A percentile compares a stretch with the other conserved stretches of the same genome.
Conservation (phyloP, 495 filamentous ascomycete species). For the Aspergillus egyptiacus region DNA sequence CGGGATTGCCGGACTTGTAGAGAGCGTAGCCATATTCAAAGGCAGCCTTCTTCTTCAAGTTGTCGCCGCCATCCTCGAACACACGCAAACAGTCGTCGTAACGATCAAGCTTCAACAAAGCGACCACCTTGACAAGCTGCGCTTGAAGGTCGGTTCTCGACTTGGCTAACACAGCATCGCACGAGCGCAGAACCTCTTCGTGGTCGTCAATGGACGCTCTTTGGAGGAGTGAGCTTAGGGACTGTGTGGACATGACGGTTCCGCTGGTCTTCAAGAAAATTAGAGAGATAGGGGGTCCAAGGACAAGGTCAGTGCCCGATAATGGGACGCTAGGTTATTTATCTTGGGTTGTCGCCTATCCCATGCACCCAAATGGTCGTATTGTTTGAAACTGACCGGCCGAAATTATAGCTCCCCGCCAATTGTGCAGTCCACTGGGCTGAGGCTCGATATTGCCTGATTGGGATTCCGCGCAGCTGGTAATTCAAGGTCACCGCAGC, state of each 20-base stretch:
- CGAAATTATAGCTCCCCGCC: neutral
- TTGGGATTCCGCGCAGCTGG: constrained; percentile 19
- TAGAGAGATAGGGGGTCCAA: neutral
- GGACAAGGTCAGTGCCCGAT: neutral
- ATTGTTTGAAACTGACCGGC: neutral
- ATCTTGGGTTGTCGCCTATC: neutral
- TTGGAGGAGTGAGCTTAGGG: constrained; percentile 52
- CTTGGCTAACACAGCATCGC: constrained; percentile 61
- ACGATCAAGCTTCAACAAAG: constrained; percentile 87
- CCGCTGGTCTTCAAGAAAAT: neutral
- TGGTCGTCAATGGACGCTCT: constrained; percentile 65
- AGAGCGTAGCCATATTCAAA: constrained; percentile 87
- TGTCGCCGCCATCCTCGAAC: constrained; percentile 64
- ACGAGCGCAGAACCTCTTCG: constrained; percentile 62
- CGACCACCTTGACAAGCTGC: constrained; percentile 74
- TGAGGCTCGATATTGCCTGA: constrained; percentile 22
- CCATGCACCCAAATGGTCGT: neutral
- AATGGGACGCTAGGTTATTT: neutral
- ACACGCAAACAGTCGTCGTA: constrained; percentile 81
- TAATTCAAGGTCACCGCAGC: constrained; percentile 4
- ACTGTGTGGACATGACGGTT: constrained; percentile 40
- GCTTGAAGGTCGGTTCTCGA: constrained; percentile 59
- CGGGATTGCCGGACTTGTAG: constrained; percentile 77
- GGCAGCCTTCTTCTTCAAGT: constrained; percentile 57
- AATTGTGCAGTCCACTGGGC: constrained; percentile 11